phyloP scores from a whole-genome alignment of 345 rosid species.

The Sisymbrium altissimum region DNA sequence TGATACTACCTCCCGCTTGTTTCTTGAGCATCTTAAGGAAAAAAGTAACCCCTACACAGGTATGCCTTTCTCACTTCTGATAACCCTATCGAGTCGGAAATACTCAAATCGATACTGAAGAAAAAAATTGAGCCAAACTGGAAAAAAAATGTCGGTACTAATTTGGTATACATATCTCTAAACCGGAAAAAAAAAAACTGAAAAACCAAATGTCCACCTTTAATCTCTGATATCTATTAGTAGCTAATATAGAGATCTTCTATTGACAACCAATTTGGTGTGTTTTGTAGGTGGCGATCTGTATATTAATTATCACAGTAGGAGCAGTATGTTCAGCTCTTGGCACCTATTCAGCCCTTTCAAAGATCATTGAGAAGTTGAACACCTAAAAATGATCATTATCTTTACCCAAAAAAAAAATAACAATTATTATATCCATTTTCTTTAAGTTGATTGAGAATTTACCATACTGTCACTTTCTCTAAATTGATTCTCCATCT shows the following conservation, averaged over 20 bases:
- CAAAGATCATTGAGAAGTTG: conserved; percentile 59
- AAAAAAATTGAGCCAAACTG: no score
- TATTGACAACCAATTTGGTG: neutral
- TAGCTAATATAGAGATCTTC: neutral
- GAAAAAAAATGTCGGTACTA: no score
- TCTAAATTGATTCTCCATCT: neutral
- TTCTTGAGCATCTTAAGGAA: conserved; percentile 71
- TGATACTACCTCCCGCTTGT: conserved; percentile 91
- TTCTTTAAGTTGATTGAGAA: neutral
- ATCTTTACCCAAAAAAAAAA: neutral
- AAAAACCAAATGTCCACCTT: neutral
- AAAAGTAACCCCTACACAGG: conserved; percentile 60
- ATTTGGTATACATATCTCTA: neutral
- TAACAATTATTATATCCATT: neutral
- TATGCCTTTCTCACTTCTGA: conserved; percentile 11
- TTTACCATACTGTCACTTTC: neutral
- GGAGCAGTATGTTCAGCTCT: conserved; percentile 58
- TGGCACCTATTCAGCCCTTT: conserved; percentile 71
- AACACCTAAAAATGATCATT: conserved; percentile 26
- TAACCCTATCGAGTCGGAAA: neutral
- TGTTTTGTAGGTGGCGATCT: conserved; percentile 43
- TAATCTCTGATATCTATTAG: neutral
- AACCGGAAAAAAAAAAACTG: neutral
- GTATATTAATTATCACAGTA: conserved; percentile 57
- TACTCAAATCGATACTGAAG: neutral